These are phyloP conservation scores for Physaria fendleri DNA, from an alignment of 345 rosid species.

Conservation along the genomic window DNA sequence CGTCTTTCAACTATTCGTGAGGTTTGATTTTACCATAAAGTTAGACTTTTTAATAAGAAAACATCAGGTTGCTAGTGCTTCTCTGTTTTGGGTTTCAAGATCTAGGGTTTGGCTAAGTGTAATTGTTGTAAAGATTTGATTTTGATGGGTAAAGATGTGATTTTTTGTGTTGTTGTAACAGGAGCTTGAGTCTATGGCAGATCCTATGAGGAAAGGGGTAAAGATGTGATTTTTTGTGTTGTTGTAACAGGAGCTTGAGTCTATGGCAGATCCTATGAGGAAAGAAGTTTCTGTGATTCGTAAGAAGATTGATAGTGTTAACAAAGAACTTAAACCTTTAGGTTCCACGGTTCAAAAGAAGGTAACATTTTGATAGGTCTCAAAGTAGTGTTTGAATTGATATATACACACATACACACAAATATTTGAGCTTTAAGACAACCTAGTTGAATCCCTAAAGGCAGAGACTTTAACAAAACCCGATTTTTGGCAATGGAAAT, in stretches of 20 bases:
- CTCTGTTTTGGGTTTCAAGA: constrained; percentile 16
- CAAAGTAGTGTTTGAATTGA: background rate
- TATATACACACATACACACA: background rate
- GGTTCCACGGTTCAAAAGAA: constrained; percentile 84
- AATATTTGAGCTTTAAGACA: background rate
- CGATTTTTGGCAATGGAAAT: background rate
- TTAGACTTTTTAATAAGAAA: too few species aligned
- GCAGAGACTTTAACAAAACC: background rate
- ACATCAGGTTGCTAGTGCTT: background rate
- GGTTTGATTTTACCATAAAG: too few species aligned
- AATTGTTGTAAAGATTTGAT: background rate
- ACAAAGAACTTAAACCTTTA: constrained; percentile 91
- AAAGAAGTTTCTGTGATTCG: constrained; percentile 75
- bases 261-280: constrained; percentile 93
- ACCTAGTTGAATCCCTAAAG: too few species aligned
- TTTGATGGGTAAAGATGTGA: background rate
- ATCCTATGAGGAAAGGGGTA: constrained; percentile 86
- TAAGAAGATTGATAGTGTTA: constrained; percentile 83
- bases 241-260: constrained; percentile 72
- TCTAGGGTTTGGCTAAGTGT: constrained; percentile 2
- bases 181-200: constrained; percentile 90
- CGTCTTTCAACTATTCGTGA: constrained; percentile 80
- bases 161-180: constrained; percentile 21
- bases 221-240: background rate
- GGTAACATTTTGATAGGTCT: constrained; percentile 31